These are phyloP conservation scores for Boletus vinaceobasis DNA, from an alignment of 768 basidiomycete species.

Conservation along the genomic window DNA sequence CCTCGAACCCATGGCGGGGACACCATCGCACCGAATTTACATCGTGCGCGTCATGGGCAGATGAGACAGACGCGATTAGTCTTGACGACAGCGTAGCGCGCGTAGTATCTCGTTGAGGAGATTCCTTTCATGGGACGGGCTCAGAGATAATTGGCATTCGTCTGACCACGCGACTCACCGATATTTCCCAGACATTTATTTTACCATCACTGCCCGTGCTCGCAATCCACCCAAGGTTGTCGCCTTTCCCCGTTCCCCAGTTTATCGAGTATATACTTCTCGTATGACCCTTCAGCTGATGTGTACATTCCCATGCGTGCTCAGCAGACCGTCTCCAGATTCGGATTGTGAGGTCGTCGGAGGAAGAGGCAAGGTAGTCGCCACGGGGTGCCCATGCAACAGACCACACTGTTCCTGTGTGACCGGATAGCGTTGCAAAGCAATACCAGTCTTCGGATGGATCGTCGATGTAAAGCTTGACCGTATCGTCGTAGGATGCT, in stretches of 20 bases:
- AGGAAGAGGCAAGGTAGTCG: conserved; percentile 79
- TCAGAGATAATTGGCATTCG: neutral
- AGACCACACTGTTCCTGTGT: conserved; percentile 89
- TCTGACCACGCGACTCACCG: conserved; percentile 36
- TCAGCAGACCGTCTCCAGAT: conserved; percentile 75
- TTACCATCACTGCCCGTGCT: conserved; percentile 83
- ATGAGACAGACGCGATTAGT: conserved; percentile 54
- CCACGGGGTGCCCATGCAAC: conserved; percentile 78
- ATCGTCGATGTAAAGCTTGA: conserved; percentile 91
- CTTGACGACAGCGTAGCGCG: conserved; percentile 32
- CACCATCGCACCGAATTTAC: conserved; percentile 88
- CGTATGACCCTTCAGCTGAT: conserved; percentile 61
- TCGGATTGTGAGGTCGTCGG: conserved; percentile 79
- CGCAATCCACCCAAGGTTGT: conserved; percentile 74
- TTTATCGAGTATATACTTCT: conserved; percentile 78
- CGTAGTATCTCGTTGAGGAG: conserved; percentile 3
- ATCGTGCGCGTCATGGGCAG: conserved; percentile 81
- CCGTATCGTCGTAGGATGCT: conserved; percentile 94
- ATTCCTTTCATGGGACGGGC: conserved; percentile 13
- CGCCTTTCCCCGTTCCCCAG: conserved; percentile 53
- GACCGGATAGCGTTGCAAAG: conserved; percentile 76
- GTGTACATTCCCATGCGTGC: conserved; percentile 60
- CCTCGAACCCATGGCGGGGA: conserved; percentile 56
- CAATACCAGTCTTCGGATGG: conserved; percentile 93
- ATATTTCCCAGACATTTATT: conserved; percentile 78